Base-by-base conservation (phyloP, 2,329 filamentous ascomycete species). In the Colletotrichum liaoningense region DNA sequence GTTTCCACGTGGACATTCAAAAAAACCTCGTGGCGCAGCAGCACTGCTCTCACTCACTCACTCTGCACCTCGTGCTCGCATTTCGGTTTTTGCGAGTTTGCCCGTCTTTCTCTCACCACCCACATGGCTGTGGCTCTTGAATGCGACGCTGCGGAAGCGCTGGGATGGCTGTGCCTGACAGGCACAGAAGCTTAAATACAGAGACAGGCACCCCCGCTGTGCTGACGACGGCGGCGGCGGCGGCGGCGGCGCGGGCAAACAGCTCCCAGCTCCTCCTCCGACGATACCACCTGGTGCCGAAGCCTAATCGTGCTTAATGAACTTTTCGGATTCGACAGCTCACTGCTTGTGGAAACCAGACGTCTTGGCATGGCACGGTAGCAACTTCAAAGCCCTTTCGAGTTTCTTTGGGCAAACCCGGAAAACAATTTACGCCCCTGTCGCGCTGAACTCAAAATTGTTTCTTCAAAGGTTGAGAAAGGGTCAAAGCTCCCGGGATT, bases 91-190 rank as follows among this genome's bases (percentile, higher is more conserved):
- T 19, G 14, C 1, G 11, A 35, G 11, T 12, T 35, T 35, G 12
- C 28, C 19, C 28, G n/a, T 1, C 4, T 7, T 30, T 9, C 22
- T 16, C 28, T n/a, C 24, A 24, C 24, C n/a, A n/a, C 4, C 19
- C 16, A 38, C 52, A 35, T 52, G 35, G 38, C 42, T 33, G 38
- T 59, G 14, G 66, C 52, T 42, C 46, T n/a, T 5, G 35, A 58
- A 63, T 68, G 57, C 64, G 58, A 72, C 69, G 52, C 28, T 69
- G 42, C 59, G 66, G 66, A 64, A 58, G 65, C 14, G 11, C 35
- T 63, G 64, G 69, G 56, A 22, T 55, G 52, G 42, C 26, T n/a
- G 42, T 63, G n/a, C 62, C 49, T 19, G 49, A 64, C 28, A 55
- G n/a, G 30, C 52, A n/a, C n/a, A 42, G 14, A 63, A 52, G 60